Base-by-base conservation (phyloP, 768 basidiomycete genomes). In the Mycena galopus region DNA sequence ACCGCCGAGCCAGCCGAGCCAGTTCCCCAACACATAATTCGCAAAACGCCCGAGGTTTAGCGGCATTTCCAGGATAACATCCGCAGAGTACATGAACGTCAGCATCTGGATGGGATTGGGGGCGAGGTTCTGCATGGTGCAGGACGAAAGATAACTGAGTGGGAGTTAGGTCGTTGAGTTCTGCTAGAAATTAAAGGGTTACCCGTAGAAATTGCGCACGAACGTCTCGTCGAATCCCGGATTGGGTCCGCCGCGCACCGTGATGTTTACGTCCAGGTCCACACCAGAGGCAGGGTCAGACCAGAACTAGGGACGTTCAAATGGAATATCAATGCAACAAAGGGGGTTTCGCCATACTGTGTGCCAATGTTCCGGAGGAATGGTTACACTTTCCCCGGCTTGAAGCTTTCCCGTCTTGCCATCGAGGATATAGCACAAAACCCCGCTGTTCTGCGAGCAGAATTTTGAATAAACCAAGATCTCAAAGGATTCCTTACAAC, bases 91-190 rank as follows among this genome's bases (percentile, higher is more conserved):
- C 68, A 79, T 68, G 65, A 78, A 79, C 6, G 73, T 73, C 58
- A 79, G 76, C 78, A 79, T 79, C 23, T 79, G 78, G 57, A 78
- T 70, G n/a, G 74, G 73, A 57, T 73, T 77, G 10, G 78, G 78
- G 8, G 75, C 47, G 47, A 72, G 56, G 29, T 71, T 70, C 53
- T 76, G 77, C 76, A 77, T 78, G 19, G 75, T 73, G 58, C 72
- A 76, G 27, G 77, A 77, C 19, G 74, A 75, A 19, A 79, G 70
- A 66, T 78, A 76, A 3, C 76, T 77, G 32, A 6, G 25, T 1
- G 17, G 1, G 4, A n/a, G 25, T 59, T 39, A 37, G 23, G n/a
- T 58, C 23, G 44, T 51, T 12, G 8, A 23, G 19, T 42, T 33
- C 21, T 53, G 59, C 42, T 23, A 27, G 21, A 33, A 1, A 30